Evolutionary conservation across 768 basidiomycete genomes (phyloP), one percentile per base, ranked within the genome.

Genomic region (Leccinum rimulosum): DNA sequence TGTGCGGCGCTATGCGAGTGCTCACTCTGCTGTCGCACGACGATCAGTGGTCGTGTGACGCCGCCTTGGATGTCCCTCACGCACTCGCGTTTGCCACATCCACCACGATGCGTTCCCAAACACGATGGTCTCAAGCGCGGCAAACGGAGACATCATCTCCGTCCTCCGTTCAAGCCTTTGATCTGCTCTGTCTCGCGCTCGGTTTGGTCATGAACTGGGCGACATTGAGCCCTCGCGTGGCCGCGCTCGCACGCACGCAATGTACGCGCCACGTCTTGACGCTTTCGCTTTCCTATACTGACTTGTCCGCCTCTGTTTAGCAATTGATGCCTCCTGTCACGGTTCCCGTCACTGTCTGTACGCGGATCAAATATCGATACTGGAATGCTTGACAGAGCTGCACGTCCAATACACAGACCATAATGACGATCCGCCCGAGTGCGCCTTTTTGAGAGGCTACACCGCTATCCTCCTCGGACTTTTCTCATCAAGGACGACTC

Each of bases 171-270:
- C 77, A 81, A 38, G 74, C 80, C 4, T 76, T 89, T n/a, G 92
- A 93, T 67, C 78, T 81, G 33, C 75, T 91, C 5, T 93, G 90
- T 69, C 84, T 93, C 28, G 81, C 85, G 6, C 79, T 93, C 6
- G 91, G 86, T 1, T 74, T 93, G 10, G 74, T 93, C 43, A 90
- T 89, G 54, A 93, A 92, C 69, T 75, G 93, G 47, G 83, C 90
- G 0, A 88, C 91, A 65, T 75, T 75, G 6, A 74, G 79, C n/a
- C 77, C 79, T 0, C 75, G 72, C n/a, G 78, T 80, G 10, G 83
- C 82, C 48, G 69, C 77, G 38, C 64, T 75, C 3, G 69, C 84
- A 9, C 77, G 80, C 45, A 75, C 77, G 12, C 80, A 76, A 40
- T 74, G 89, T 89, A 68, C 61, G 85, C 71, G 4, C 25, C 0